phyloP scores from a whole-genome alignment of 139 green algal species.

The Nannochloris sp. region DNA sequence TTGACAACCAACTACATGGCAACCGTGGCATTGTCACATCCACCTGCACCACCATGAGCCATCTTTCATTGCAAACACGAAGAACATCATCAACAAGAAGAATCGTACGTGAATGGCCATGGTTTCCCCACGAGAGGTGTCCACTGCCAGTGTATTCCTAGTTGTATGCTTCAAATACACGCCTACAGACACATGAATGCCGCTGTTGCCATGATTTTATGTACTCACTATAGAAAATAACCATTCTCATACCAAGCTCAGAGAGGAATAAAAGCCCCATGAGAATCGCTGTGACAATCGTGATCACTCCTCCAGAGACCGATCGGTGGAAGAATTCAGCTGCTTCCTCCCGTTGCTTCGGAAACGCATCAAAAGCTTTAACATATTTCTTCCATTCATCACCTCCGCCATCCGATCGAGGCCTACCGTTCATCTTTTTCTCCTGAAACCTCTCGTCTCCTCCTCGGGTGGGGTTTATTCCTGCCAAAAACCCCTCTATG shows the following conservation, averaged over 20 bases:
- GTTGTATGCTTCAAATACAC: constrained; percentile 61
- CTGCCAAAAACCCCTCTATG: no score
- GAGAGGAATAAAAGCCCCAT: constrained; percentile 90
- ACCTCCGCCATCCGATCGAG: neutral
- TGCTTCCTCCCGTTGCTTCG: constrained; percentile 64
- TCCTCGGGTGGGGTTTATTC: no score
- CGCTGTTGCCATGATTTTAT: neutral
- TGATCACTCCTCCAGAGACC: constrained; percentile 83
- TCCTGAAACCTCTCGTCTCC: no score
- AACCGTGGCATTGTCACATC: constrained; percentile 85
- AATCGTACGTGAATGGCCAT: constrained; percentile 53
- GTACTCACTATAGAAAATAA: neutral
- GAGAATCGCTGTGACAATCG: constrained; percentile 66
- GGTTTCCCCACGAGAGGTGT: constrained; percentile 74
- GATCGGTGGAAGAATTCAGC: constrained; percentile 92
- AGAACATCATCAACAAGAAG: no score
- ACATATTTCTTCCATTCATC: constrained; percentile 1
- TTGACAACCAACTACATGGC: constrained; percentile 78
- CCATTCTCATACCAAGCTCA: constrained; percentile 66
- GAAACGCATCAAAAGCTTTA: constrained; percentile 65
- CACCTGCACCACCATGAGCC: constrained; percentile 44
- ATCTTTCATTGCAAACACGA: no score
- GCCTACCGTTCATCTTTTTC: neutral
- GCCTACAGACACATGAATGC: constrained; percentile 31
- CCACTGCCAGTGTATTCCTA: constrained; percentile 75